Conservation (phyloP, 78 protist species). For the Bodo saltans region DNA sequence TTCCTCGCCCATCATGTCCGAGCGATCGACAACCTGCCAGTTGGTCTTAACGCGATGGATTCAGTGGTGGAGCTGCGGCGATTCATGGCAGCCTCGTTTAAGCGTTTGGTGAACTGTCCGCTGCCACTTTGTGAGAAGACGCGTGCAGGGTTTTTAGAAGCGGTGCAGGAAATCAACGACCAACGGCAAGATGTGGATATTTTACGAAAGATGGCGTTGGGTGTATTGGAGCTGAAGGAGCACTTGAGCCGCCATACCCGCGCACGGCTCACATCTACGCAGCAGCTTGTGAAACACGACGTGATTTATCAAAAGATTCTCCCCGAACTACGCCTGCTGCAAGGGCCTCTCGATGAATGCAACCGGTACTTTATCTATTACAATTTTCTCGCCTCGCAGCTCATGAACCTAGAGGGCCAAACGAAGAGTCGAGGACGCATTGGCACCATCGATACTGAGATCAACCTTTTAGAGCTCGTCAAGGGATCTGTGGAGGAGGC, state of each 20-base stretch:
- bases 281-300: no score
- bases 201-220: slow-evolving; percentile 14
- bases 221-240: slow-evolving; percentile 25
- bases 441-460: slow-evolving; percentile 38
- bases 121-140: not conserved
- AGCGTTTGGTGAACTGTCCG: not conserved
- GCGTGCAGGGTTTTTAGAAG: not conserved
- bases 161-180: slow-evolving; percentile 1
- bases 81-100: slow-evolving; percentile 1
- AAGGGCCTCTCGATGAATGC: no score
- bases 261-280: no score
- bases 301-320: no score
- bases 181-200: not conserved
- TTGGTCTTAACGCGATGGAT: slow-evolving; percentile 21
- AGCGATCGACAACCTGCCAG: slow-evolving; percentile 18
- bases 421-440: no score
- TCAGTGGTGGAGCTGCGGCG: not conserved
- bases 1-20: not conserved
- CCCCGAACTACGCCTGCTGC: no score
- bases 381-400: no score
- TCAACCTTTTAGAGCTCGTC: slow-evolving; percentile 11
- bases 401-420: no score
- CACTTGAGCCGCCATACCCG: no score
- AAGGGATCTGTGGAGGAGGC: slow-evolving; percentile 36
- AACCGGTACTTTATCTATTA: no score